Evolutionary conservation across 2,329 filamentous ascomycete species (phyloP).

Genomic region (Dendrostoma leiphaemia): DNA sequence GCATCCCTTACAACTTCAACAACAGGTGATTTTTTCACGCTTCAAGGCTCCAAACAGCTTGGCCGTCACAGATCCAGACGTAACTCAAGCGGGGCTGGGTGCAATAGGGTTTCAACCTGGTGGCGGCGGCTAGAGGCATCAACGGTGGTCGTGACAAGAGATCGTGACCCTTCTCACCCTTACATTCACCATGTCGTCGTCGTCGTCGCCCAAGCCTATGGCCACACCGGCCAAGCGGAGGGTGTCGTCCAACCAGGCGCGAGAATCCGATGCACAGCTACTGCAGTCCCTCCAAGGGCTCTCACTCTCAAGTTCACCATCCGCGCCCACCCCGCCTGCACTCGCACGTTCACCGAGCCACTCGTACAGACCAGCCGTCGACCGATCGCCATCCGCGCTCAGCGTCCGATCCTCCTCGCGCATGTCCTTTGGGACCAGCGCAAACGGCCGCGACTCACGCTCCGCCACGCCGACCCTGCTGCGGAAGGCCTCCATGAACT

Average conservation of each 20-base stretch:
- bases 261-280: constrained; percentile 29
- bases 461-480: constrained; percentile 50
- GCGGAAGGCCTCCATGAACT: constrained; percentile 57
- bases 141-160: neutral
- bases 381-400: constrained; percentile 37
- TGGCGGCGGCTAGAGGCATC: neutral
- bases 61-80: neutral
- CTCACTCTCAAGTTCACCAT: constrained; percentile 36
- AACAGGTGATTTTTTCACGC: neutral
- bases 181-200: constrained; percentile 12
- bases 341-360: constrained; percentile 27
- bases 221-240: constrained; percentile 21
- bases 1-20: neutral
- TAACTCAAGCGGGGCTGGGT: neutral
- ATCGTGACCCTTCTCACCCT: neutral
- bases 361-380: constrained; percentile 36
- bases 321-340: constrained; percentile 3
- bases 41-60: neutral
- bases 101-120: neutral
- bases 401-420: constrained; percentile 37
- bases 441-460: constrained; percentile 39
- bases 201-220: constrained; percentile 9
- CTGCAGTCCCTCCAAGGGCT: constrained; percentile 44
- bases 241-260: constrained; percentile 4
- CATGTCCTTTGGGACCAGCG: constrained; percentile 37